phyloP scores from a whole-genome alignment of 345 rosid species.

The Eutrema japonicum region DNA sequence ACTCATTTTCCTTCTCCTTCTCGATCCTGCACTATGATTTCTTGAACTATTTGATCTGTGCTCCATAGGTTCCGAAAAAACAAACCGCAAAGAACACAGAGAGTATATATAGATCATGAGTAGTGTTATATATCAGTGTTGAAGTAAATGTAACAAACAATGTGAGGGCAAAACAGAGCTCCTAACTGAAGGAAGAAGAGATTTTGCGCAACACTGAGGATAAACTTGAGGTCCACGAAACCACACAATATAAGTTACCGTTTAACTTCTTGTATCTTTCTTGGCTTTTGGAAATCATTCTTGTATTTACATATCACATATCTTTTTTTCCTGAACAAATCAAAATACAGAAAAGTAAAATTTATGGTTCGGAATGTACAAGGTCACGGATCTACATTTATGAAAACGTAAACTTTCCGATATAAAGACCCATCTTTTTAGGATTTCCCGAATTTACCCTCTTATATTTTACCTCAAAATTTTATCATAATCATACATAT shows the following conservation, averaged over 20 bases:
- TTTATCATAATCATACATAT: slow-evolving; percentile 34
- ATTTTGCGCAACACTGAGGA: neutral
- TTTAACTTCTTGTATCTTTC: neutral
- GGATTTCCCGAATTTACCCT: neutral
- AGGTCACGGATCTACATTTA: slow-evolving; percentile 38
- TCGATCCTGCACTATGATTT: neutral
- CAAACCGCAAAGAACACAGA: neutral
- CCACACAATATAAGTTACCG: neutral
- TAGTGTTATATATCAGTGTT: neutral
- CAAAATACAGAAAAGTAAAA: slow-evolving; percentile 18
- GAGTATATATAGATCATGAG: neutral
- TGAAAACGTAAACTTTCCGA: slow-evolving; percentile 6
- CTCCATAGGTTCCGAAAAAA: neutral
- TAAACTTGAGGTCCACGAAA: slow-evolving; percentile 27
- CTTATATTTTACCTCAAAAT: slow-evolving; percentile 5
- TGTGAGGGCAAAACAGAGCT: slow-evolving; percentile 23
- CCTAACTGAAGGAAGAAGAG: neutral
- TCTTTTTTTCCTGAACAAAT: slow-evolving; percentile 18
- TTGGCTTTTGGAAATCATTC: neutral
- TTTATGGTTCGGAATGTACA: slow-evolving; percentile 41
- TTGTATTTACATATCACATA: neutral
- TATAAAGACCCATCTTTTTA: slow-evolving; percentile 22
- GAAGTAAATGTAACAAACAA: slow-evolving; percentile 7
- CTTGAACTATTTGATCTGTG: neutral
- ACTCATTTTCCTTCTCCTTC: slow-evolving; percentile 1